Conservation (phyloP, 352 stramenopile species). For the Elongisporangium undulatum region DNA sequence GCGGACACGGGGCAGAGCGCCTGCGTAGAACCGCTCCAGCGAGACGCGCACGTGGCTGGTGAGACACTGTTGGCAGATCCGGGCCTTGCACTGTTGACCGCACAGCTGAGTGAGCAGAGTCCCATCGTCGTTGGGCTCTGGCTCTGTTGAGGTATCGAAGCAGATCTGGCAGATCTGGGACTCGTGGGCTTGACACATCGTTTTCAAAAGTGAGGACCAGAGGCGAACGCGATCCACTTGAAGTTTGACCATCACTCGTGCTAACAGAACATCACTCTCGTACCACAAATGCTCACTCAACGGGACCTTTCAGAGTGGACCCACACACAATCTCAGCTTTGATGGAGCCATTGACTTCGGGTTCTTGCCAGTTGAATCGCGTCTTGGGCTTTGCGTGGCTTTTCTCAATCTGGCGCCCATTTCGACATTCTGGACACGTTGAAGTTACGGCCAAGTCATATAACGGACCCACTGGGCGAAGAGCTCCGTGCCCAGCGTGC, state of each 20-base stretch:
- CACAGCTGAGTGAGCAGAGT: slow-evolving; percentile 19
- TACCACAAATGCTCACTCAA: too few relatives aligned
- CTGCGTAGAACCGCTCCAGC: slow-evolving; percentile 24
- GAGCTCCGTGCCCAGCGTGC: too few relatives aligned
- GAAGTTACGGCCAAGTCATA: too few relatives aligned
- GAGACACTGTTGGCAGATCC: slow-evolving; percentile 28
- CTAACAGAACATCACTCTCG: not conserved
- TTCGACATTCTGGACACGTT: too few relatives aligned
- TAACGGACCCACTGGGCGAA: too few relatives aligned
- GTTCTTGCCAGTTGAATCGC: too few relatives aligned
- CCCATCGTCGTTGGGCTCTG: slow-evolving; percentile 2
- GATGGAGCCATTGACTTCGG: too few relatives aligned
- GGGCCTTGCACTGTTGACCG: slow-evolving; percentile 16
- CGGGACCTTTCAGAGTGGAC: too few relatives aligned
- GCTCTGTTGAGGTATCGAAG: slow-evolving; percentile 11
- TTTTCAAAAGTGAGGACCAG: not conserved
- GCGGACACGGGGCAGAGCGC: slow-evolving; percentile 30
- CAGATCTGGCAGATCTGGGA: slow-evolving; percentile 31
- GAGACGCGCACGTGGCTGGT: slow-evolving; percentile 16
- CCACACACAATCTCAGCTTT: too few relatives aligned
- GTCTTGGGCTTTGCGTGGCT: too few relatives aligned
- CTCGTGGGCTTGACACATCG: not conserved
- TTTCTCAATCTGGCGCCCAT: too few relatives aligned
- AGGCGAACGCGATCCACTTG: not conserved
- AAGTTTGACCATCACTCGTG: too few relatives aligned